These are phyloP conservation scores for Angomonas deanei DNA, from an alignment of 208 protist species.

Conservation along the genomic window DNA sequence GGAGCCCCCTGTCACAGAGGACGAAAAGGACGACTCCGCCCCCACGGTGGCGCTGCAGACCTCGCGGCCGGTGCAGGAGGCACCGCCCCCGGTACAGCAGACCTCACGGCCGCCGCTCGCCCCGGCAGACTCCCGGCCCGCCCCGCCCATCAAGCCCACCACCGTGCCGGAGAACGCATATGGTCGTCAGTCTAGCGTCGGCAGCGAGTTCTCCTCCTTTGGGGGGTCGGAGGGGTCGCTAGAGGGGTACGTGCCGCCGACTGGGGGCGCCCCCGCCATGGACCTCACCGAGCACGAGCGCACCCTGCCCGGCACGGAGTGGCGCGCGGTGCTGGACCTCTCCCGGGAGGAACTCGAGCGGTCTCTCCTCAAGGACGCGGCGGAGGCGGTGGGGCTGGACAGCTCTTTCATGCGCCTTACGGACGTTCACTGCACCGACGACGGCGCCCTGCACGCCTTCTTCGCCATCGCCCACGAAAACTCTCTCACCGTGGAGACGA, in stretches of 20 bases:
- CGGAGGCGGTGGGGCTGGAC: conserved; percentile 27
- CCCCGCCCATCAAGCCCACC: neutral
- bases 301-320: conserved; percentile 21
- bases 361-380: conserved; percentile 37
- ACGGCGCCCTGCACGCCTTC: conserved; percentile 6
- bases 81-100: neutral
- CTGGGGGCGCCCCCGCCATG: conserved; percentile 8
- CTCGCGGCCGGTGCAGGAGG: conserved; percentile 1
- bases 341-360: conserved; percentile 33
- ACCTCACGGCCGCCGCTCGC: conserved; percentile 7
- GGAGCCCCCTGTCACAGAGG: neutral
- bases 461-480: conserved; percentile 31
- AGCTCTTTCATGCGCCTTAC: conserved; percentile 30
- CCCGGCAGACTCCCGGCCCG: conserved; percentile 3
- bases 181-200: conserved; percentile 5
- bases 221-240: conserved; percentile 1
- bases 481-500: neutral
- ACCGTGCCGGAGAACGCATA: neutral
- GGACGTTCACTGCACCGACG: conserved; percentile 15
- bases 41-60: neutral
- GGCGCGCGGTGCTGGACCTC: conserved; percentile 23
- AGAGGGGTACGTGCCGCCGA: conserved; percentile 9
- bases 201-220: conserved; percentile 21
- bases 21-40: neutral
- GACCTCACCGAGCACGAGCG: conserved; percentile 25